Conservation (phyloP, 371 early-diverging fungal genomes). For the Circinella umbellata region DNA sequence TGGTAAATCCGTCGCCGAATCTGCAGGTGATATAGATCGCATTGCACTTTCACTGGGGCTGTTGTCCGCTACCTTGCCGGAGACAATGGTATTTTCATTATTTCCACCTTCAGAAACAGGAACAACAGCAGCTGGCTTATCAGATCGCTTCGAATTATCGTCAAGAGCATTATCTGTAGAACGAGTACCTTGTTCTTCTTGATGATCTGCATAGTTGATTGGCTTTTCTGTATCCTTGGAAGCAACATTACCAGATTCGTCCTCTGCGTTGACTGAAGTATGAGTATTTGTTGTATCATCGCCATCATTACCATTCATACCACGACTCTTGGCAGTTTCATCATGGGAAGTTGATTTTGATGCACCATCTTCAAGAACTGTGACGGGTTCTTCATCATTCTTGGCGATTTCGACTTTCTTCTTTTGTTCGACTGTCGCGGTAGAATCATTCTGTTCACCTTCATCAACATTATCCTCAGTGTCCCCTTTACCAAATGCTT, state of each 20-base stretch:
- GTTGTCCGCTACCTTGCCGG: no score
- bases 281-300: no score
- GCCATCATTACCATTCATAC: not conserved
- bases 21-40: not conserved
- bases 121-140: not conserved
- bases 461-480: not conserved
- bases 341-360: not conserved
- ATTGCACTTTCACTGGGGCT: no score
- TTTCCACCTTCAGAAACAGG: not conserved
- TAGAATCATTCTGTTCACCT: not conserved
- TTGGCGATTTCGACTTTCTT: not conserved
- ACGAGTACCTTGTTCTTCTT: no score
- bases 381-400: not conserved
- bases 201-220: no score
- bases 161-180: no score
- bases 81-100: not conserved
- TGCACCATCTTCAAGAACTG: not conserved
- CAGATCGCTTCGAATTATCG: no score
- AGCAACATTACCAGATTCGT: not conserved
- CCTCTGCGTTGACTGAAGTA: not conserved
- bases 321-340: not conserved
- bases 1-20: slow-evolving; percentile 7
- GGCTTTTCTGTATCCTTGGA: not conserved
- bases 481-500: not conserved
- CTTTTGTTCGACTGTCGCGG: not conserved